Conservation (phyloP, 306 rosid species). For the Dalbergia cochinchinensis region DNA sequence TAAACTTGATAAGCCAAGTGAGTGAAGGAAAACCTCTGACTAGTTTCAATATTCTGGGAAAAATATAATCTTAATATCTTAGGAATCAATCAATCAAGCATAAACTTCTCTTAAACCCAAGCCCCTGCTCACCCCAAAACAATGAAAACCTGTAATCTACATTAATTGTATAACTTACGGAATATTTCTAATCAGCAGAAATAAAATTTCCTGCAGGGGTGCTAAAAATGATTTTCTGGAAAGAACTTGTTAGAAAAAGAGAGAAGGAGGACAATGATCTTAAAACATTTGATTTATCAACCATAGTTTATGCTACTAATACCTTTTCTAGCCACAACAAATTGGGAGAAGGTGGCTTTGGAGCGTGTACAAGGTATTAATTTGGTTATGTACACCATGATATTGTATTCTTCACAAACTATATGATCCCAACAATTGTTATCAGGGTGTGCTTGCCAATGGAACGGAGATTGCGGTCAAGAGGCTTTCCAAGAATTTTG, state of each 20-base stretch:
- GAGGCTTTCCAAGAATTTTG: slow-evolving; percentile 20
- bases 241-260: background rate
- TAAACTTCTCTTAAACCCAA: background rate
- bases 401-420: background rate
- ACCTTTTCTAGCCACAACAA: slow-evolving; percentile 18
- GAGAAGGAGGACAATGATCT: slow-evolving; percentile 20
- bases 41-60: background rate
- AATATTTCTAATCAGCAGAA: background rate
- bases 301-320: slow-evolving; percentile 34
- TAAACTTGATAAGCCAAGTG: slow-evolving; percentile 16
- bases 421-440: background rate
- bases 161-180: background rate
- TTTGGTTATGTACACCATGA: background rate
- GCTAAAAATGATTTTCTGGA: background rate
- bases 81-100: background rate
- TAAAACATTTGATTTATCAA: slow-evolving; percentile 21
- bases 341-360: slow-evolving; percentile 49
- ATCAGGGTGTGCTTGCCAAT: slow-evolving; percentile 6
- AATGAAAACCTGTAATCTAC: background rate
- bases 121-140: no score
- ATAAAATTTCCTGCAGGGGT: background rate
- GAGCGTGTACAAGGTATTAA: slow-evolving; percentile 48
- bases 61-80: background rate
- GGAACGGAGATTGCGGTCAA: slow-evolving; percentile 39
- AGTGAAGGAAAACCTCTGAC: background rate